These are phyloP conservation scores for Arctium minus DNA, from an alignment of 129 eudicot species.

Conservation along the genomic window DNA sequence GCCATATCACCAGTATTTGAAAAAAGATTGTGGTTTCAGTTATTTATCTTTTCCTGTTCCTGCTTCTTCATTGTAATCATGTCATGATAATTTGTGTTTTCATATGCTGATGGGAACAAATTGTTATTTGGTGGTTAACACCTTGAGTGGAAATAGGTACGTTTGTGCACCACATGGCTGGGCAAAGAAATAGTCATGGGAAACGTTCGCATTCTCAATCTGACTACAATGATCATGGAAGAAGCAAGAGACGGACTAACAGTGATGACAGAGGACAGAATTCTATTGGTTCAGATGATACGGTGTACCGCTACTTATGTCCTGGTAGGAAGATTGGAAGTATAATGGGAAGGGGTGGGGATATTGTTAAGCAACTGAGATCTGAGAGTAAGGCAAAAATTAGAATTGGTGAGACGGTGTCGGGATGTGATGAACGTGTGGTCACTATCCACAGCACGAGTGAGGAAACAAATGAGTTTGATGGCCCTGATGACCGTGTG, in stretches of 20 bases:
- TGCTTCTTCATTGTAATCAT: not conserved
- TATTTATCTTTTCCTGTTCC: not conserved
- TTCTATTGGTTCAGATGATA: conserved; percentile 76
- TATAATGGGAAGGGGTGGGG: conserved; percentile 96
- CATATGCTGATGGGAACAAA: not conserved
- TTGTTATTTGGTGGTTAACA: conserved; percentile 1
- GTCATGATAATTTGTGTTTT: not conserved
- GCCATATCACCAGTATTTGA: not conserved
- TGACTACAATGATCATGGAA: conserved; percentile 64
- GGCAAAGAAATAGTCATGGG: conserved; percentile 79
- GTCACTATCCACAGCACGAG: conserved; percentile 81
- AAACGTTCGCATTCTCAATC: conserved; percentile 72
- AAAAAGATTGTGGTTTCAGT: not conserved
- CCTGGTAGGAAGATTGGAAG: conserved; percentile 89
- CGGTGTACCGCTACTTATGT: conserved; percentile 90
- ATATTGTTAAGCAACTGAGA: conserved; percentile 87
- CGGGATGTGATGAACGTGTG: conserved; percentile 83
- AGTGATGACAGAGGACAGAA: conserved; percentile 56
- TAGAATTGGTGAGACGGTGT: conserved; percentile 89
- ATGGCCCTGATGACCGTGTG: conserved; percentile 52
- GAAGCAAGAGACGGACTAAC: conserved; percentile 57
- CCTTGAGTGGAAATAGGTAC: conserved; percentile 8
- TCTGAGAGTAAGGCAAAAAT: conserved; percentile 77
- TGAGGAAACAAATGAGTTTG: conserved; percentile 84
- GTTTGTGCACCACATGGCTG: conserved; percentile 54